Base-by-base conservation (phyloP, 2,329 filamentous ascomycete genomes). In the Apiospora kogelbergensis region DNA sequence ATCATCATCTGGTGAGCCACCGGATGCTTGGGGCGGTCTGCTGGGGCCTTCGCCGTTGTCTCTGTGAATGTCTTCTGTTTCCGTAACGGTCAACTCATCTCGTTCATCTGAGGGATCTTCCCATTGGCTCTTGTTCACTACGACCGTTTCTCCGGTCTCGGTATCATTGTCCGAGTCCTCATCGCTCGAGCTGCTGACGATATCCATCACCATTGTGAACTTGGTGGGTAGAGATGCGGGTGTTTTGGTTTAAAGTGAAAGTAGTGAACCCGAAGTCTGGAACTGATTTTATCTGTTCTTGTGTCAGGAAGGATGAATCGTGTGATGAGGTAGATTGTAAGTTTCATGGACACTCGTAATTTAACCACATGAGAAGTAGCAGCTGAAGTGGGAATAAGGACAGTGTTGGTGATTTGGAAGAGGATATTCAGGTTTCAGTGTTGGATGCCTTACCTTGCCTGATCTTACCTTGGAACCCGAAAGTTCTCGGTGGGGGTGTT, bases 91-190 rank as follows among this genome's bases (percentile, higher is more conserved):
- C 17, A 30, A 60, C 20, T 22, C 53, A 6, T 60, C 37, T 26
- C 53, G 37, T 4, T n/a, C 53, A 22, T n/a, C 30, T 37, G 2
- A 1, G 0, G 4, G 9, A 2, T 0, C 2, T 3, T n/a, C 11
- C 1, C 2, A 60, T 22, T 6, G 9, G 15, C 53, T 60, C 3
- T 6, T 10, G 30, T 60, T 60, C 53, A 20, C 26, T 7, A 37
- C 3, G 5, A 10, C 6, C 15, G 15, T 33, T 3, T 33, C 26
- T 10, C 45, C 45, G 45, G 3, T 2, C 11, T 53, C 26, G 30
- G 17, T 60, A 5, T 22, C 53, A n/a, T 30, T 60, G 26, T n/a
- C 20, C 20, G 53, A 37, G 30, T 11, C 17, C 15, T 22, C 17
- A 15, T 48, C 48, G 48, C 48, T 53, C 48, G 48, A 33, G 15